Evolutionary conservation across 208 protist species (phyloP).

Genomic region (Wallacemonas rigidus): DNA sequence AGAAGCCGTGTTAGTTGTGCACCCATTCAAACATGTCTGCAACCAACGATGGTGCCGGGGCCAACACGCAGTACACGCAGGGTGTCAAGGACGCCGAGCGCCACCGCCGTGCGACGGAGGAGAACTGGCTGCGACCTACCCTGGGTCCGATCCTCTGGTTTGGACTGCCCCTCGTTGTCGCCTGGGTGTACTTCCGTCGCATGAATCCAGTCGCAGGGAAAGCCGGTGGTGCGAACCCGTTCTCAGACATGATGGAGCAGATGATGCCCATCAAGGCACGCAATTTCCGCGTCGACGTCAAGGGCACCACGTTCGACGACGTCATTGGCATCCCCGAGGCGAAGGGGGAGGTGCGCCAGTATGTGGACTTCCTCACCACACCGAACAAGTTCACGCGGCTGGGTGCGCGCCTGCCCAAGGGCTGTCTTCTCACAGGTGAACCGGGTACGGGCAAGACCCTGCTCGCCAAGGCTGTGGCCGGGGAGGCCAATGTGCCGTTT

Average conservation of each 20-base stretch:
- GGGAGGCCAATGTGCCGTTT: conserved; percentile 94
- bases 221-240: conserved; percentile 49
- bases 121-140: conserved; percentile 81
- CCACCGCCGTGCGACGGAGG: conserved; percentile 71
- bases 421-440: conserved; percentile 95
- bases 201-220: conserved; percentile 22
- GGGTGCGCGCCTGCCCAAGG: conserved; percentile 96
- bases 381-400: conserved; percentile 95
- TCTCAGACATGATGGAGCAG: conserved; percentile 82
- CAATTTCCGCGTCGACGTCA: conserved; percentile 85
- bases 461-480: conserved; percentile 97
- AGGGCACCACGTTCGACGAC: conserved; percentile 89
- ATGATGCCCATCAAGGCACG: conserved; percentile 91
- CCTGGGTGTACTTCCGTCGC: conserved; percentile 62
- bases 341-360: conserved; percentile 96
- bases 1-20: too few relatives aligned
- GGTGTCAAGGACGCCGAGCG: conserved; percentile 65
- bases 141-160: conserved; percentile 80
- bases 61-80: conserved; percentile 43
- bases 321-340: conserved; percentile 97
- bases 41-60: neutral
- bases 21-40: too few relatives aligned
- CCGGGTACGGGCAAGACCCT: conserved; percentile 98
- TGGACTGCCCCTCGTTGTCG: conserved; percentile 61
- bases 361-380: conserved; percentile 97